phyloP scores from a whole-genome alignment of 2,329 filamentous ascomycete species.

The Trichoderma harzianum region DNA sequence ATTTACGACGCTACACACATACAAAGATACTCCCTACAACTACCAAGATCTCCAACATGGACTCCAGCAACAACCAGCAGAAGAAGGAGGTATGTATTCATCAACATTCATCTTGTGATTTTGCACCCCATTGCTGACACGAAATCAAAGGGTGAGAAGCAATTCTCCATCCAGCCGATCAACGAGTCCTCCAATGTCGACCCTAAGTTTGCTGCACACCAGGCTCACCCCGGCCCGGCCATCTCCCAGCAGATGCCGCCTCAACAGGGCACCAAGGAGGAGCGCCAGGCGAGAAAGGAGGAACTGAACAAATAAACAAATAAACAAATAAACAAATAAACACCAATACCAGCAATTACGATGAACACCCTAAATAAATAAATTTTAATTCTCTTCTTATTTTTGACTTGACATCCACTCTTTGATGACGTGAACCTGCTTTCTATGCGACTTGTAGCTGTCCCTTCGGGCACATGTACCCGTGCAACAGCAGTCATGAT shows the following conservation, averaged over 20 bases:
- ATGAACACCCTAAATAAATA: not conserved
- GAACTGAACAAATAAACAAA: constrained; percentile 60
- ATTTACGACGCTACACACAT: not conserved
- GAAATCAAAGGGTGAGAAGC: constrained; percentile 38
- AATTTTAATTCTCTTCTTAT: not conserved
- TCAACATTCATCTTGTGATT: not conserved
- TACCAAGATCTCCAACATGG: constrained; percentile 18
- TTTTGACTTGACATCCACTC: not conserved
- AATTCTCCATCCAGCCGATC: constrained; percentile 46
- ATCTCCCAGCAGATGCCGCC: constrained; percentile 51
- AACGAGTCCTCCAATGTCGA: constrained; percentile 37
- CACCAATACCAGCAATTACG: not conserved
- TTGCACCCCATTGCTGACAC: not conserved
- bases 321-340: constrained; percentile 37
- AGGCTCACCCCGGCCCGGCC: constrained; percentile 57
- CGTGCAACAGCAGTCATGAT: not conserved
- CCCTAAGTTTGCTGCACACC: constrained; percentile 49
- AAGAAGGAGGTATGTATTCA: constrained; percentile 20
- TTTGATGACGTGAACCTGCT: not conserved
- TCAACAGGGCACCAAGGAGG: constrained; percentile 63
- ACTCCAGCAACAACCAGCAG: constrained; percentile 22
- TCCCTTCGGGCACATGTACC: not conserved
- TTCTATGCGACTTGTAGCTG: no score
- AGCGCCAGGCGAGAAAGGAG: constrained; percentile 61
- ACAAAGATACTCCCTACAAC: not conserved